These are phyloP conservation scores for Conoideocrella luteorostrata DNA, from an alignment of 2,329 filamentous ascomycete species.

Conservation along the genomic window DNA sequence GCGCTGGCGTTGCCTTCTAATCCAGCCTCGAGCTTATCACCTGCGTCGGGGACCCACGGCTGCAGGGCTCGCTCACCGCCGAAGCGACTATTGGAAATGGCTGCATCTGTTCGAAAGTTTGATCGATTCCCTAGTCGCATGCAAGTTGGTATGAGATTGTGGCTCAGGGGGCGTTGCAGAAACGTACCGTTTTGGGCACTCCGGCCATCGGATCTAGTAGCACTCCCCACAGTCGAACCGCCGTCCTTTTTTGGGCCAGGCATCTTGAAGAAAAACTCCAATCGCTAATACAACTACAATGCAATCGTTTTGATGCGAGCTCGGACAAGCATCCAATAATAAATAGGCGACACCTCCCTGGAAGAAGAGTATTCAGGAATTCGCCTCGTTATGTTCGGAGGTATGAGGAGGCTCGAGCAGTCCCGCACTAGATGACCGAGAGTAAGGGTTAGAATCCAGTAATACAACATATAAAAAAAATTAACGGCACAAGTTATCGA, in stretches of 20 bases:
- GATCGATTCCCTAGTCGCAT: slow-evolving; percentile 50
- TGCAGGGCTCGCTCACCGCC: slow-evolving; percentile 70
- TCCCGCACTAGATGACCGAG: neutral
- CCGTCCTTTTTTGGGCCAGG: slow-evolving; percentile 34
- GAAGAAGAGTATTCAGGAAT: slow-evolving; percentile 9
- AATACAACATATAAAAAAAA: too few species aligned
- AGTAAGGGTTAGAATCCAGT: neutral
- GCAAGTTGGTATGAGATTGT: neutral
- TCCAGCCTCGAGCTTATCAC: slow-evolving; percentile 59
- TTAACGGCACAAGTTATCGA: too few species aligned
- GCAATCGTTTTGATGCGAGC: neutral
- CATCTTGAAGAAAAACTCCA: slow-evolving; percentile 24
- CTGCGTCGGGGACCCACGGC: slow-evolving; percentile 67
- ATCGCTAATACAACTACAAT: slow-evolving; percentile 17
- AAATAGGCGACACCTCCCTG: slow-evolving; percentile 5
- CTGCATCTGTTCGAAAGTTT: slow-evolving; percentile 77
- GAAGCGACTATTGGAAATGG: slow-evolving; percentile 71
- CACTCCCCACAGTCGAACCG: slow-evolving; percentile 22
- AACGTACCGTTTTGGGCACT: slow-evolving; percentile 32
- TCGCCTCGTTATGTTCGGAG: neutral
- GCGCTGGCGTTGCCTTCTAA: slow-evolving; percentile 54
- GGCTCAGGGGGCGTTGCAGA: neutral
- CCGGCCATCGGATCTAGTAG: slow-evolving; percentile 22
- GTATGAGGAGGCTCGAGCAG: neutral
- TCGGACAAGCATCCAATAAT: slow-evolving; percentile 5